Base-by-base conservation (phyloP, 129 eudicot genomes). In the Solidago caesia region DNA sequence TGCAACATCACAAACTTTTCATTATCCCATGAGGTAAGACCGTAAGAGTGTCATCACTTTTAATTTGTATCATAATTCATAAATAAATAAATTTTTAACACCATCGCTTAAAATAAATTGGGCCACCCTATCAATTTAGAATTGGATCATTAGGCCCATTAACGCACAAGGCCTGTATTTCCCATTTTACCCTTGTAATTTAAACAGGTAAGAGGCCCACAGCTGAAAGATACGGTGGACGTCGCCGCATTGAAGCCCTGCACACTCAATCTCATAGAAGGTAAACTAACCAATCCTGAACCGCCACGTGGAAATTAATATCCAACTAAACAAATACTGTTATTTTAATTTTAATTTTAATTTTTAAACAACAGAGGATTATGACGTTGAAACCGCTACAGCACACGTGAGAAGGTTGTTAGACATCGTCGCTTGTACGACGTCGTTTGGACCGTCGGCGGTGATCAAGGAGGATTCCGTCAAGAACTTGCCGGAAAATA, bases 371-470 rank as follows among this genome's bases (percentile, higher is more conserved):
- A 66, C 89, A 95, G 99, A 95, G 97, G 96, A 84, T 78, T 95
- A 95, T 74, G 89, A 91, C 80, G 88, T 79, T 15, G 90, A 74
- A 69, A 83, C 90, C 82, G 97, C 96, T 21, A 88, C 89, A 70
- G 92, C 92, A 89, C 99, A 95, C 68, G 95, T 95, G 60, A 72
- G 97, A 74, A 64, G 96, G 74, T 72, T 95, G 78, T 86, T 95
- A 78, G 99, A 95, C 77, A 89, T 95, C 46, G 95, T 95, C 48
- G 96, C 97, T 11, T 95, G 97, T 84, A 95, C 99, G 78, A 87
- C 97, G 82, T 75, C 92, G 76, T 95, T 89, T 53, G 99, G 99
- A 10, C 96, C 99, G 63, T 87, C 99, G 64, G 83, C 97, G 79
- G 88, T 84, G 83, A 79, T 46, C 77, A 89, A 90, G 73, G 95